These are phyloP conservation scores for Kwoniella dendrophila DNA, from an alignment of 768 basidiomycete genomes.

Conservation along the genomic window DNA sequence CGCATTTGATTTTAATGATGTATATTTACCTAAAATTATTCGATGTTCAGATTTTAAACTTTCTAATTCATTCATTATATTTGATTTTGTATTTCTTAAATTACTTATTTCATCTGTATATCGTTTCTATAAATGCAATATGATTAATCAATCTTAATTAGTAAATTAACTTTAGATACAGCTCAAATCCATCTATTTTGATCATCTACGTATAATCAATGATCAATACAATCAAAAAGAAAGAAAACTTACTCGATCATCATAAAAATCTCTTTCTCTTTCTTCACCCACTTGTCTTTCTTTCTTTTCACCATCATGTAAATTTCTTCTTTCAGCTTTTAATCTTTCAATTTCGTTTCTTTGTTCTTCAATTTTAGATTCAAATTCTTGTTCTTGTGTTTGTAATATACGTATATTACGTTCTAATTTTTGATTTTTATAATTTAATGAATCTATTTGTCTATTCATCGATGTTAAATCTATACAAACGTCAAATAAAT, in stretches of 20 bases:
- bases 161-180: slow-evolving; percentile 4
- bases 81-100: slow-evolving; percentile 20
- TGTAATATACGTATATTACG: slow-evolving; percentile 32
- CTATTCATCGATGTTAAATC: background rate
- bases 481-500: slow-evolving; percentile 4
- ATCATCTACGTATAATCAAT: background rate
- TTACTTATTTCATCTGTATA: slow-evolving; percentile 16
- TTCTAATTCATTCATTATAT: slow-evolving; percentile 12
- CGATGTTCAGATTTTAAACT: slow-evolving; percentile 27
- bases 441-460: slow-evolving; percentile 13
- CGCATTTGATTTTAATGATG: slow-evolving; percentile 16
- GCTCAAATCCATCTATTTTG: too few species aligned
- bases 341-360: slow-evolving; percentile 39
- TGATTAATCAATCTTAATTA: background rate
- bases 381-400: slow-evolving; percentile 16
- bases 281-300: slow-evolving; percentile 37
- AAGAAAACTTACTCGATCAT: slow-evolving; percentile 37
- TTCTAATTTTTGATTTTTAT: slow-evolving; percentile 18
- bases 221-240: background rate
- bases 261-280: slow-evolving; percentile 33
- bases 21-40: slow-evolving; percentile 25
- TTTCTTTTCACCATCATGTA: slow-evolving; percentile 33
- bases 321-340: slow-evolving; percentile 38
- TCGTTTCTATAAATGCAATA: background rate
- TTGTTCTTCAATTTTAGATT: slow-evolving; percentile 28